Evolutionary conservation across 2,329 filamentous ascomycete genomes (phyloP), one percentile per base, ranked within the genome.

Genomic region (Pyricularia pennisetigena): DNA sequence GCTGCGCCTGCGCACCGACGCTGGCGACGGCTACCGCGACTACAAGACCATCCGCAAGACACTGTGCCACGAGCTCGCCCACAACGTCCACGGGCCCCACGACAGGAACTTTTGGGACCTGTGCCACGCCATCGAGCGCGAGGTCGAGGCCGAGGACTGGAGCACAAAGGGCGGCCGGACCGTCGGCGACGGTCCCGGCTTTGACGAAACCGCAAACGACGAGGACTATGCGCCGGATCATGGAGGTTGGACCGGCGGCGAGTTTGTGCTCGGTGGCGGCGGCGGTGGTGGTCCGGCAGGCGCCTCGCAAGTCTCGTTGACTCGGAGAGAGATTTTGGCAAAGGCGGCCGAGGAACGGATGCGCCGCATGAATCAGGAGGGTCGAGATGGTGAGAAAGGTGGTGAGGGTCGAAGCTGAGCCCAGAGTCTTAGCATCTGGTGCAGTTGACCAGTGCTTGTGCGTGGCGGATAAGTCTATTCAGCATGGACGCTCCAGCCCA

Each of bases 31-130:
- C 0, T 98, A 97, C 75, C 82, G 95, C 54, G 93, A 97, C 76
- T 99, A 98, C 80, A 90, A 90, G 73, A 94, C 90, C 0, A 96
- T 99, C 65, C 86, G 95, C 67, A 92, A 91, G 73, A 98, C 95
- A 64, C 82, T 99, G 14, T 98, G 94, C 75, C 95, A 99, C 79
- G 95, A 99, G 81, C 83, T 99, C 23, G 90, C 94, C 72, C 95
- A 99, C 78, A 97, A 97, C 74, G 92, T 97, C 10, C 90, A 90
- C 79, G 84, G 90, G 0, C 87, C 90, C 0, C 95, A 99, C 77
- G 93, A 98, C 78, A 82, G 87, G 23, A 81, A 91, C 64, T 99
- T 99, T 75, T 98, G 95, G 94, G 86, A 93, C 67, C 78, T 99
- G 73, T 97, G 92, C 72, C 89, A 88, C 72, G 85, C 90, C 81